These are phyloP conservation scores for Oryza glumipatula DNA, from an alignment of 176 grass and related monocot genomes.

Conservation along the genomic window DNA sequence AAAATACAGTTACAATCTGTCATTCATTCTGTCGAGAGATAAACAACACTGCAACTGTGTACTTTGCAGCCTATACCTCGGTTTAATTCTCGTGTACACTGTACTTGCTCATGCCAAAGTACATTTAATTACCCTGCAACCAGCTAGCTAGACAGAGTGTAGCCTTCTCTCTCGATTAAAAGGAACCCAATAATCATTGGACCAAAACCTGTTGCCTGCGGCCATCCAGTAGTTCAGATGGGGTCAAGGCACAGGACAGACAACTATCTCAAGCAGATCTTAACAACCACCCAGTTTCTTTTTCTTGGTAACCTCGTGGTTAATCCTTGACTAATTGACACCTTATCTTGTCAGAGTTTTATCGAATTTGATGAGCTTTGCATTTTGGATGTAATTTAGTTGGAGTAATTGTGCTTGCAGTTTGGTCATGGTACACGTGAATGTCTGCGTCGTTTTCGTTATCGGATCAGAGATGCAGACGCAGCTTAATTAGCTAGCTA, in stretches of 20 bases:
- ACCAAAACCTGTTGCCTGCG: constrained; percentile 20
- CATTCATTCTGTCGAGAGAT: constrained; percentile 1
- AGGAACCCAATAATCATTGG: constrained; percentile 24
- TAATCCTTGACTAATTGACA: neutral
- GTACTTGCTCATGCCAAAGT: neutral
- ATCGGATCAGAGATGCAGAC: constrained; percentile 9
- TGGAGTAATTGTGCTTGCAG: neutral
- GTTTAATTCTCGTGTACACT: neutral
- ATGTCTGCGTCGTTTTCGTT: constrained; percentile 3
- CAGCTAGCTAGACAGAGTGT: neutral
- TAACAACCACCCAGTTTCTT: neutral
- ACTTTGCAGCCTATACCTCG: neutral
- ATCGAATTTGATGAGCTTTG: neutral
- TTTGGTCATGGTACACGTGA: neutral
- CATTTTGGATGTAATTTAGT: neutral
- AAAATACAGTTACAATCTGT: neutral
- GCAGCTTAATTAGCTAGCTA: neutral
- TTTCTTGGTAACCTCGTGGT: neutral
- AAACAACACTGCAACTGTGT: neutral
- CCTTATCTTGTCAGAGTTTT: constrained; percentile 8
- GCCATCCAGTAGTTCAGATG: neutral
- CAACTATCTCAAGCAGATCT: neutral
- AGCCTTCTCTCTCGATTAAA: neutral
- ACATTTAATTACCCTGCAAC: neutral
- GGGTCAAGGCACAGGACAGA: constrained; percentile 9